Base-by-base conservation (phyloP, 225 moss, liverwort and hornwort species). In the Pseudoscleropodium purum region DNA sequence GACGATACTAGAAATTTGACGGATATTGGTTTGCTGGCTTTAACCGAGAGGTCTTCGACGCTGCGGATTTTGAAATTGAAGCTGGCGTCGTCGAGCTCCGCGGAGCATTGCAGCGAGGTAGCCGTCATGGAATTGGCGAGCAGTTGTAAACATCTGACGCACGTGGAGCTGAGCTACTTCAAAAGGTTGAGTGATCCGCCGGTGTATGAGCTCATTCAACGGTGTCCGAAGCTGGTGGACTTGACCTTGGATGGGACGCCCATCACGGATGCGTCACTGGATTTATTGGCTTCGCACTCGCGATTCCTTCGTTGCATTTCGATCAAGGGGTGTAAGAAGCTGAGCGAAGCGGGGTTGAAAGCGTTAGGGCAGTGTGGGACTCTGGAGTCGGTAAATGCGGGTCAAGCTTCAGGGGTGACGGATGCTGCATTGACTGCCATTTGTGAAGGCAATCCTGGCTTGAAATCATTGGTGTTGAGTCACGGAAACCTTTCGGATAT, bases 71-170 rank as follows among this genome's bases (percentile, higher is more conserved):
- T 95, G 92, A 96, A 95, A 82, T 75, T 96, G 90, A 94, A 93
- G 92, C 57, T 96, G 79, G 92, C 95, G 39, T 89, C 91, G 72
- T 93, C 92, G 14, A 93, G 83, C 83, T 90, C 88, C 73, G 93
- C 94, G 31, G 93, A 92, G 79, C 92, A 93, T 73, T 96, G 95
- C 90, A 94, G 94, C n/a, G 96, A 95, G 90, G 95, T 95, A 33
- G 96, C 95, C 24, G 92, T 95, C 86, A 96, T 96, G 95, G 96
- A 95, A 87, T 91, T 96, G 87, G 96, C 96, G 47, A 94, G 95
- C 89, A 93, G 90, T 81, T 95, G 95, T 68, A 95, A 94, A 79
- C 93, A 91, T 68, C 89, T 96, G 57, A 96, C 95, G 90, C 95
- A 96, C 79, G 91, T 96, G 87, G 95, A 96, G 91, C 91, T 95